Conservation (phyloP, 208 protist genomes). For the Zelonia costaricensis region DNA sequence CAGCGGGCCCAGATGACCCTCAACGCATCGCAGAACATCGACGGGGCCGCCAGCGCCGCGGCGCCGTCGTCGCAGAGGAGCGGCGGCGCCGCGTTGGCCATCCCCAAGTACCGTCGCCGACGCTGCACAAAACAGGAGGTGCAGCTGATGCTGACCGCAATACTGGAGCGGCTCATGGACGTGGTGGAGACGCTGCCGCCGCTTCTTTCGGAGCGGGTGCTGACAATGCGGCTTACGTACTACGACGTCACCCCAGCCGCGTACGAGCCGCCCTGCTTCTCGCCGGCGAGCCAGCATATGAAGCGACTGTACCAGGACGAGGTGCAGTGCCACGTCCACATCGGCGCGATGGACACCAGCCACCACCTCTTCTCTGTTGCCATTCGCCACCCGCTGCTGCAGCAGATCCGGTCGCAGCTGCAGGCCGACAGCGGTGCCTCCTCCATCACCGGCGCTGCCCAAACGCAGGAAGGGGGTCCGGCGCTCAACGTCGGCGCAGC, state of each 20-base stretch:
- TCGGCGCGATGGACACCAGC: slow-evolving; percentile 66
- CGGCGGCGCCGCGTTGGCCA: neutral
- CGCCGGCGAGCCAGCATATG: slow-evolving; percentile 61
- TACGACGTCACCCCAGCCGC: slow-evolving; percentile 59
- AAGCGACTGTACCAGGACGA: slow-evolving; percentile 51
- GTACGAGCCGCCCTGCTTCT: slow-evolving; percentile 84
- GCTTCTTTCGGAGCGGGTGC: slow-evolving; percentile 57
- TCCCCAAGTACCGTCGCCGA: slow-evolving; percentile 3
- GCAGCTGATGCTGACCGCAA: slow-evolving; percentile 42
- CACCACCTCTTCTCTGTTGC: slow-evolving; percentile 72
- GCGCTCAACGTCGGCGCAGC: too few relatives aligned
- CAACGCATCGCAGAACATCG: slow-evolving; percentile 33
- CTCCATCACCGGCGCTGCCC: neutral
- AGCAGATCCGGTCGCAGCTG: slow-evolving; percentile 26
- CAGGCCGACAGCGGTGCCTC: slow-evolving; percentile 1
- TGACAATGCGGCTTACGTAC: slow-evolving; percentile 81
- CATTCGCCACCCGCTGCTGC: slow-evolving; percentile 63
- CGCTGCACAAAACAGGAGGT: slow-evolving; percentile 62
- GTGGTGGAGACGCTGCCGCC: slow-evolving; percentile 69
- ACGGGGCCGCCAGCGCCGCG: neutral
- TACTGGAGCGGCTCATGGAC: slow-evolving; percentile 67
- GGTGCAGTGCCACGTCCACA: slow-evolving; percentile 40
- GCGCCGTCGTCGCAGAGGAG: neutral
- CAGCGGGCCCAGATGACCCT: slow-evolving; percentile 53
- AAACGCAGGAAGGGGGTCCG: neutral